phyloP scores from a whole-genome alignment of 805 yeast species.

The Yamadazyma philogaea region DNA sequence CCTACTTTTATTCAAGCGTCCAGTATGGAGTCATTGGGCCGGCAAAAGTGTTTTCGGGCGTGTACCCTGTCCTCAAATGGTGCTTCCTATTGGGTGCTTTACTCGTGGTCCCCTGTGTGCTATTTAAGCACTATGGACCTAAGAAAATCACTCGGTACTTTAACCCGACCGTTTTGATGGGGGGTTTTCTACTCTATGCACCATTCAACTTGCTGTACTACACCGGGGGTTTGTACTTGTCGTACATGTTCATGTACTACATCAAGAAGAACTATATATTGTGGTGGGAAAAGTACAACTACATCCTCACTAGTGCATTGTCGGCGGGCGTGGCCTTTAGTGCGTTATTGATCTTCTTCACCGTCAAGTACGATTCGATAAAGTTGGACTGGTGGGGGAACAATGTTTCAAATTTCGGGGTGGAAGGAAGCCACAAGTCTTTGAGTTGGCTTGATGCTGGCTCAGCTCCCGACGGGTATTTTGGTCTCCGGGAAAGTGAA shows the following conservation, averaged over 20 bases:
- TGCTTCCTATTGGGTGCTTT: slow-evolving; percentile 56
- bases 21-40: slow-evolving; percentile 62
- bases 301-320: slow-evolving; percentile 55
- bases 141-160: slow-evolving; percentile 31
- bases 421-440: slow-evolving; percentile 29
- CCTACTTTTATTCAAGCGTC: slow-evolving; percentile 50
- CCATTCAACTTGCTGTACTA: slow-evolving; percentile 51
- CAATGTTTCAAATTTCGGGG: slow-evolving; percentile 27
- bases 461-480: slow-evolving; percentile 32
- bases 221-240: slow-evolving; percentile 62
- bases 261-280: slow-evolving; percentile 46
- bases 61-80: slow-evolving; percentile 54
- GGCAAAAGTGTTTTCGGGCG: slow-evolving; percentile 51
- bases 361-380: slow-evolving; percentile 44
- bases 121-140: slow-evolving; percentile 38
- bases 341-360: slow-evolving; percentile 56
- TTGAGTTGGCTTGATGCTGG: slow-evolving; percentile 29
- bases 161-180: slow-evolving; percentile 54
- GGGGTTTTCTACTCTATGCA: slow-evolving; percentile 47
- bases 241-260: slow-evolving; percentile 55
- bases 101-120: slow-evolving; percentile 34
- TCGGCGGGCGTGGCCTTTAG: slow-evolving; percentile 63
- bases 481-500: slow-evolving; percentile 27
- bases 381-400: slow-evolving; percentile 68
- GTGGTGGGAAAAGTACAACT: slow-evolving; percentile 76